Evolutionary conservation across 805 yeast species (phyloP), one percentile per base, ranked within the genome.

Genomic region (Candida tammaniensis): DNA sequence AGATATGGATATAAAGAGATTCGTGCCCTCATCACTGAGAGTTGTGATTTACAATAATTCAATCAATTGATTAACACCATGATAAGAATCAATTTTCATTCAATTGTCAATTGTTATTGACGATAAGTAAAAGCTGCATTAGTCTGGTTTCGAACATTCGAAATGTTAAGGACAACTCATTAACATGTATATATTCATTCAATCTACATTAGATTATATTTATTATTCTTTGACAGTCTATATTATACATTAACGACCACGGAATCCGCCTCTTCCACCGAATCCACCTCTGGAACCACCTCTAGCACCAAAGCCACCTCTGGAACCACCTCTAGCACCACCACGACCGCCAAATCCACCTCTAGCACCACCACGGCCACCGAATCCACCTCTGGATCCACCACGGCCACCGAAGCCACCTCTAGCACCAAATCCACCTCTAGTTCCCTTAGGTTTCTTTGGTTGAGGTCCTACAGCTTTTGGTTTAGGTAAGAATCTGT

Each of bases 401-500:
- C 57, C 48, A 12, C 76, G 74, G 17, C 58, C 57, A 24, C 54
- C 49, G n/a, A 54, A 39, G 24, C 68, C 68, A 26, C 71, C 59
- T 24, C 55, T 52, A 24, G 76, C 74, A 19, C 61, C 51, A 20
- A 57, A 49, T 28, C 78, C 76, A 40, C 79, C 77, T 39, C 76
- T 71, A 27, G 74, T 68, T 51, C 78, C 70, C 63, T 80, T 72
- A 70, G 78, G 80, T 67, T 72, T 82, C 60, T 83, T 78, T 48
- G 84, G 82, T 57, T 82, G 83, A 46, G 95, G 93, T 25, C 89
- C 91, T 30, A 77, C 77, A 37, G 76, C 82, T 71, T 86, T 86
- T 33, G 99, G 95, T 69, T 91, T 87, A 47, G 99, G 99, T 63
- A 93, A 72, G 70, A 93, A 93, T 71, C 98, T 81, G 54, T 93